Base-by-base conservation (phyloP, 179 eudicot species). In the Drosera spatulata region DNA sequence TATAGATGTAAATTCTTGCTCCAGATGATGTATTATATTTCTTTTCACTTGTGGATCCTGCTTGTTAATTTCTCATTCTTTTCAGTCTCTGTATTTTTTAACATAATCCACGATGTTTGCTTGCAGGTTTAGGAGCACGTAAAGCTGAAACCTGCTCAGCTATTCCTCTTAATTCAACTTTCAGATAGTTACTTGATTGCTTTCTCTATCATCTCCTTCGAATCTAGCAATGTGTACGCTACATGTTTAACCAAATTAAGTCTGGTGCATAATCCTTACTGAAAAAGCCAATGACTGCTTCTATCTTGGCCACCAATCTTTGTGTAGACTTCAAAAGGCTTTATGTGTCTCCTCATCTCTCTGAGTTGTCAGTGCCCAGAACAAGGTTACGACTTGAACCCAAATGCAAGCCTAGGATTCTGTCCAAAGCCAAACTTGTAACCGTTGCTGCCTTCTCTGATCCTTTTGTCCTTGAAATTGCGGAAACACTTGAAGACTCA, bases 401-500 rank as follows among this genome's bases (percentile, higher is more conserved):
- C 53, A 50, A 50, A 7, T 1, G 11, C 12, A 50, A 14, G n/a
- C 53, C 53, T 14, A 50, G 58, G 57, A 15, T 51, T 62, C 43
- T 55, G 40, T 50, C 39, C 42, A 52, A 61, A 61, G 9, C 3
- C 13, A 41, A 15, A 40, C 41, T 40, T 44, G 7, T 15, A 2
- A 55, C 39, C 60, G 56, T 79, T 45, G 71, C 88, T 13, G 61
- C 77, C 40, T 79, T 90, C 49, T 90, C 97, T 4, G 97, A 93
- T 77, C 97, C 99, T 2, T 80, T 78, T 64, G 99, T 93, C 13
- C 94, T 93, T 63, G 85, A 87, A 77, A 69, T 93, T 11, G 97
- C 99, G 2, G 99, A 93, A 75, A 81, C 95, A 62, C 81, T 93
- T 50, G 97, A 93, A 76, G 99, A 93, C 63, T 82, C 87, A 39